Conservation (phyloP, 108 stramenopile genomes). For the Pseudonitzschia pungens region DNA sequence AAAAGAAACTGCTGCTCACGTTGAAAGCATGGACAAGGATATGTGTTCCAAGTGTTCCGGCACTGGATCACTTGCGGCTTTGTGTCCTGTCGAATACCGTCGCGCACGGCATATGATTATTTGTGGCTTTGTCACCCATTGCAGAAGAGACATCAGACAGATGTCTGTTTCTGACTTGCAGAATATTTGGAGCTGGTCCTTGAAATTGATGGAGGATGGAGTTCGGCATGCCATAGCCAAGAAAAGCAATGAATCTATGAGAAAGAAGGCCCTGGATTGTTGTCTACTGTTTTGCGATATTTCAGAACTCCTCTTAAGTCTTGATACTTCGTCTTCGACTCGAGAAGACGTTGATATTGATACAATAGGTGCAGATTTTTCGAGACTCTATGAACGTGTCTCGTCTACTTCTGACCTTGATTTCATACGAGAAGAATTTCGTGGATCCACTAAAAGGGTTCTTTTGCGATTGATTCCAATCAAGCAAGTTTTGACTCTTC, state of each 20-base stretch:
- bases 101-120: slow-evolving; percentile 43
- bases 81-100: slow-evolving; percentile 53
- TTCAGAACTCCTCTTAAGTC: slow-evolving; percentile 22
- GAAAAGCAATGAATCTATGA: not conserved
- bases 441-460: slow-evolving; percentile 40
- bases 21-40: slow-evolving; percentile 17
- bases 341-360: slow-evolving; percentile 16
- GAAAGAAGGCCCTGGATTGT: slow-evolving; percentile 18
- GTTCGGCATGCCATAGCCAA: slow-evolving; percentile 39
- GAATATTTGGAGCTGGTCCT: slow-evolving; percentile 45
- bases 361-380: slow-evolving; percentile 14
- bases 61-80: slow-evolving; percentile 53
- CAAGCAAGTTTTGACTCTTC: slow-evolving; percentile 31
- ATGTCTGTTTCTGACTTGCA: not conserved
- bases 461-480: slow-evolving; percentile 51
- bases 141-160: slow-evolving; percentile 12
- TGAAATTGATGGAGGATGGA: slow-evolving; percentile 67
- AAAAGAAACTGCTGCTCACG: slow-evolving; percentile 3
- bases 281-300: slow-evolving; percentile 23
- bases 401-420: slow-evolving; percentile 35
- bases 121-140: slow-evolving; percentile 54
- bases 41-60: slow-evolving; percentile 23
- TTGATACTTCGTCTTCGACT: slow-evolving; percentile 9
- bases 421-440: slow-evolving; percentile 35
- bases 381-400: slow-evolving; percentile 34